phyloP scores from a whole-genome alignment of 2,329 filamentous ascomycete genomes.

The Sporothrix variecibatus region DNA sequence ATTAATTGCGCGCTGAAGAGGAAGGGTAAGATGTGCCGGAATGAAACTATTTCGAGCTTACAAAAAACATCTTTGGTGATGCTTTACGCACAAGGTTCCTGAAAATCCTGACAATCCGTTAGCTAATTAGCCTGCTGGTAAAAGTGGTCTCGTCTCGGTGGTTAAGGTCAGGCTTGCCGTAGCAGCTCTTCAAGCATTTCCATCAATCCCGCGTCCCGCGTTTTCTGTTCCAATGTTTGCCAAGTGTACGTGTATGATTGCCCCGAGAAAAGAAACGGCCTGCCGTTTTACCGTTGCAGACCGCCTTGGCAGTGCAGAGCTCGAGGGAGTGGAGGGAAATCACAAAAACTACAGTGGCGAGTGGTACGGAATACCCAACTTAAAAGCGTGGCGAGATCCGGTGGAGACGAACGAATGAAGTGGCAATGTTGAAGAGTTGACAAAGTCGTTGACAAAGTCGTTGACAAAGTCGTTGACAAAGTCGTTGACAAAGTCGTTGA shows the following conservation, averaged over 20 bases:
- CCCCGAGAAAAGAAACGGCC: slow-evolving; percentile 11
- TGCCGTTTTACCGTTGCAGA: background rate
- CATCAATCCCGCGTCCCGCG: background rate
- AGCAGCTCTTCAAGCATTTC: background rate
- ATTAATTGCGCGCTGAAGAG: background rate
- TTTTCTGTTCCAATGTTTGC: background rate
- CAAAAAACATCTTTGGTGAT: background rate
- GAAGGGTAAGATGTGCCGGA: background rate
- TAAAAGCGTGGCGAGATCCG: background rate
- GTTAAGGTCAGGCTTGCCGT: background rate
- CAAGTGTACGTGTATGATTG: slow-evolving; percentile 8
- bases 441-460: background rate
- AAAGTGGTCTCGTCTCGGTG: background rate
- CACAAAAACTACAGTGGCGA: no score
- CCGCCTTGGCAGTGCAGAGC: background rate
- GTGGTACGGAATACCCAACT: no score
- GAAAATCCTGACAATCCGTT: background rate
- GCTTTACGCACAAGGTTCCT: background rate
- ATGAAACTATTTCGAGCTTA: background rate
- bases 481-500: no score
- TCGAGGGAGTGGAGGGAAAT: no score
- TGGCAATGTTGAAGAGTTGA: background rate
- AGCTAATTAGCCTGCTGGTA: background rate
- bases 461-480: no score
- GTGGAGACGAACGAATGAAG: background rate